A percentile compares a stretch with the other conserved stretches of the same genome.
phyloP scores from a whole-genome alignment of 345 rosid genomes.

The Pistacia integerrima region DNA sequence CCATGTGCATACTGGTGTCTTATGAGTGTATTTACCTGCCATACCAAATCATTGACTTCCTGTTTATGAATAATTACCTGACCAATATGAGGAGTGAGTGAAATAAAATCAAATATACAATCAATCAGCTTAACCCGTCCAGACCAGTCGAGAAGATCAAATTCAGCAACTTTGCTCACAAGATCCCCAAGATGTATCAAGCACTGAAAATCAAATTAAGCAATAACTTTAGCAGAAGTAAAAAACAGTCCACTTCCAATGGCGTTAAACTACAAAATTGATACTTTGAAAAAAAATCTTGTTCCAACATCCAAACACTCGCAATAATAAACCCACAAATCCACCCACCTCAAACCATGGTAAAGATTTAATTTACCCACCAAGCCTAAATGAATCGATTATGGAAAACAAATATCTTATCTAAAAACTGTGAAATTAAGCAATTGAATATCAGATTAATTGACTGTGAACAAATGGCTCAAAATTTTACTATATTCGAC shows the following conservation, averaged over 20 bases:
- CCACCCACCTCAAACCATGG: neutral
- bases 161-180: conserved; percentile 66
- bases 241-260: neutral
- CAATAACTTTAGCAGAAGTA: conserved; percentile 3
- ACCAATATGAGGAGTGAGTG: conserved; percentile 73
- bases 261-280: neutral
- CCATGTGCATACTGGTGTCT: neutral
- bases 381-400: neutral
- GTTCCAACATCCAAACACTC: neutral
- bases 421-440: neutral
- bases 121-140: conserved; percentile 79
- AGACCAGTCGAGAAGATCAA: conserved; percentile 77
- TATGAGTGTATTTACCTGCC: neutral
- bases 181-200: conserved; percentile 58
- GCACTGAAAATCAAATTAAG: conserved; percentile 48
- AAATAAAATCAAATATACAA: conserved; percentile 71
- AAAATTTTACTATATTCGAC: neutral
- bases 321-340: no score
- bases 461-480: neutral
- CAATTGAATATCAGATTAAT: neutral
- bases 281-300: neutral
- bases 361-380: neutral
- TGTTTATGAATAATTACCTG: conserved; percentile 52
- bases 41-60: neutral
- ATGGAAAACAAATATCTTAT: neutral